Evolutionary conservation across 2,329 filamentous ascomycete species (phyloP), one percentile per base, ranked within the genome.

Genomic region (Microdochium nivale): DNA sequence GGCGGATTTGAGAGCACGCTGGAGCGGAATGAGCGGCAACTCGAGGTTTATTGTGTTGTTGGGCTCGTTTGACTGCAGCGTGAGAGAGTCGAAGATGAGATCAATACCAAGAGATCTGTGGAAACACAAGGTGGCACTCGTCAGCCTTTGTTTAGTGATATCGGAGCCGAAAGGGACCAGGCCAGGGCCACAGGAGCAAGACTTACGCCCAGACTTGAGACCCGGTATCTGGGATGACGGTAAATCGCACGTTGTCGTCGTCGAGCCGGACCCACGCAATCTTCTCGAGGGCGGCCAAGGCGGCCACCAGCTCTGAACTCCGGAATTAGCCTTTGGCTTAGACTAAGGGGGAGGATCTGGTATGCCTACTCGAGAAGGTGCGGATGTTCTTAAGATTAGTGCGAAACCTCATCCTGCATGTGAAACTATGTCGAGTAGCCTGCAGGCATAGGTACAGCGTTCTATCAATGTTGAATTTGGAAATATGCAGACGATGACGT

Each of bases 41-140:
- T 99, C 94, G 56, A 99, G 85, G 70, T 99, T 96, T 71, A 99
- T 96, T 50, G 90, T 88, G 70, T 96, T 96, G 67, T 83, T 77
- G 37, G 75, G 75, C 48, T 90, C 86, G 49, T 88, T 88, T 49
- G 91, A 96, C 67, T 96, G 87, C 59, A 97, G 84, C 51, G 83
- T 81, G 72, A 95, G 96, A 58, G 78, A 76, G 65, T 90, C 80
- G 68, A 99, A 97, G 61, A 99, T 90, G 59, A 90, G 84, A 64
- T 95, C 88, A 78, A 88, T 80, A 24, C 74, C 70, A 25, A 84
- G 70, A 47, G 78, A 80, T 43, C 80, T 83, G 55, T 3, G 40
- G 3, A 25, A 16, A 3, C 14, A n/a, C n/a, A n/a, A n/a, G n/a
- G n/a, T n/a, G n/a, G n/a, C n/a, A n/a, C n/a, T n/a, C n/a, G n/a